Percentiles rank a stretch among this genome's conserved stretches.
phyloP scores from a whole-genome alignment of 2,329 filamentous ascomycete genomes.

The Ophiostoma montium region DNA sequence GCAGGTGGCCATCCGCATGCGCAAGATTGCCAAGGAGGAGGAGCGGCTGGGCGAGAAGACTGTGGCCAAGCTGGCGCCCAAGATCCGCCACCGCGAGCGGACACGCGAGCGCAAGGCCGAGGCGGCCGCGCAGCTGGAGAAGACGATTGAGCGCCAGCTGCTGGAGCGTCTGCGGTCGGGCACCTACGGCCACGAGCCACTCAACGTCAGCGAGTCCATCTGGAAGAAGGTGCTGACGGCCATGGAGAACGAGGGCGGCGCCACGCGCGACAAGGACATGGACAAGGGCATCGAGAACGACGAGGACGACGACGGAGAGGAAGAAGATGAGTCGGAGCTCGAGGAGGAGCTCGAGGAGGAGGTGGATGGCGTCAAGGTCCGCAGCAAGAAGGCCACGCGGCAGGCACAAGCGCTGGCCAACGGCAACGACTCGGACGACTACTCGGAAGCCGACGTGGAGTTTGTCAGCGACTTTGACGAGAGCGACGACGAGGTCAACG shows the following conservation, averaged over 20 bases:
- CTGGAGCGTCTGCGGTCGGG: slow-evolving; percentile 83
- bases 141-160: slow-evolving; percentile 88
- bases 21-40: slow-evolving; percentile 74
- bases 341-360: slow-evolving; percentile 61
- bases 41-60: slow-evolving; percentile 77
- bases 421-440: slow-evolving; percentile 53
- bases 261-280: slow-evolving; percentile 68
- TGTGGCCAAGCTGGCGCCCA: slow-evolving; percentile 81
- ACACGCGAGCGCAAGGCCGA: slow-evolving; percentile 57
- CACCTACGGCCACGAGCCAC: slow-evolving; percentile 83
- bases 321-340: slow-evolving; percentile 30
- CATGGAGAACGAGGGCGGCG: slow-evolving; percentile 77
- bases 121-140: slow-evolving; percentile 82
- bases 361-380: slow-evolving; percentile 30
- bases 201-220: slow-evolving; percentile 88
- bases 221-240: slow-evolving; percentile 95
- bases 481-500: slow-evolving; percentile 62
- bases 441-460: slow-evolving; percentile 61
- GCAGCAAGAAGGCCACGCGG: slow-evolving; percentile 2
- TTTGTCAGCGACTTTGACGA: slow-evolving; percentile 88
- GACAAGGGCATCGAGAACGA: slow-evolving; percentile 72
- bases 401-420: slow-evolving; percentile 3
- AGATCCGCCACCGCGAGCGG: slow-evolving; percentile 64
- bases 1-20: slow-evolving; percentile 73
- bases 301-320: slow-evolving; percentile 48